Percentiles rank a stretch among this genome's conserved stretches.
Evolutionary conservation across 148 eudicot species (phyloP).

Genomic region (Spergularia bocconei): DNA sequence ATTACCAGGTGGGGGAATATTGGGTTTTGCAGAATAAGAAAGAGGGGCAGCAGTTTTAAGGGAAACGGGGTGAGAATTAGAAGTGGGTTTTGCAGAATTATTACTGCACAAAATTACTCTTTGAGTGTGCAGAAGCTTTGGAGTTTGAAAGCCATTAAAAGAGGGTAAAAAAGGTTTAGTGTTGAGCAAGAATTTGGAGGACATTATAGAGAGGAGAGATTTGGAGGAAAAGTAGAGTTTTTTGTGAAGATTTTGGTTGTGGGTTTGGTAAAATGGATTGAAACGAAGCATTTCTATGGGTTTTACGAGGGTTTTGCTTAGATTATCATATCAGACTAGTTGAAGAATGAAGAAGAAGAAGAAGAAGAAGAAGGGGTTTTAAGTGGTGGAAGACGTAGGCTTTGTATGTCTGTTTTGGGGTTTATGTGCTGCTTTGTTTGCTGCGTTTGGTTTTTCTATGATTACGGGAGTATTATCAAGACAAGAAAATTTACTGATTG

Average conservation of each 20-base stretch:
- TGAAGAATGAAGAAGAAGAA: too few relatives aligned
- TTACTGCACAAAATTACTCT: constrained; percentile 18
- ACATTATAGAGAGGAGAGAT: constrained; percentile 8
- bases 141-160: not conserved
- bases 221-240: not conserved
- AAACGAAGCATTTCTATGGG: constrained; percentile 16
- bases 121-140: not conserved
- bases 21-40: constrained; percentile 35
- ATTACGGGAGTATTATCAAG: too few relatives aligned
- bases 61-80: constrained; percentile 20
- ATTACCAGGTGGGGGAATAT: constrained; percentile 35
- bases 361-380: too few relatives aligned
- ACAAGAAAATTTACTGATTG: too few relatives aligned
- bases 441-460: too few relatives aligned
- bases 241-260: constrained; percentile 8
- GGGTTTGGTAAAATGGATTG: not conserved
- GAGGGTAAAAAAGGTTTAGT: not conserved
- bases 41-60: constrained; percentile 22
- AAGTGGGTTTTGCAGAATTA: constrained; percentile 27
- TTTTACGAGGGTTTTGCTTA: too few relatives aligned
- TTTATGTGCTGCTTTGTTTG: too few relatives aligned
- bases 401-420: too few relatives aligned
- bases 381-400: too few relatives aligned
- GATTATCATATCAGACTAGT: too few relatives aligned
- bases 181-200: constrained; percentile 7